A percentile compares a stretch with the other conserved stretches of the same genome.
Evolutionary conservation across 1,284 basidiomycete genomes (phyloP).

Genomic region (Sporisorium iseilematis-ciliati): DNA sequence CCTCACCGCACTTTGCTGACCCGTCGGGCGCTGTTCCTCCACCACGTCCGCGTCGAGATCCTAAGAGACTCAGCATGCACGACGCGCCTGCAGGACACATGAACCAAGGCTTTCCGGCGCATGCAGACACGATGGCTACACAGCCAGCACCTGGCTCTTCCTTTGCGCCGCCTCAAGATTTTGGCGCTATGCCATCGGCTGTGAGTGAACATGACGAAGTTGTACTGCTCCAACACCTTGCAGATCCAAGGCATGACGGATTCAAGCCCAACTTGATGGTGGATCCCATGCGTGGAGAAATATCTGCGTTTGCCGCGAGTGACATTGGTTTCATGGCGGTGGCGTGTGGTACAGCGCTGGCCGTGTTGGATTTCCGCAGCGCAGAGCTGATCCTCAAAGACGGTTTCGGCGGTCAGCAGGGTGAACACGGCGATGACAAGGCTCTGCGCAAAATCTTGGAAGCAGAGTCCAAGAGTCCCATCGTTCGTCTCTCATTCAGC

Average conservation of each 20-base stretch:
- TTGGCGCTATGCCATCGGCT: neutral
- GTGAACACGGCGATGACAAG: constrained; percentile 24
- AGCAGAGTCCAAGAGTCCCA: constrained; percentile 54
- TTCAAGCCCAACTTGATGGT: constrained; percentile 65
- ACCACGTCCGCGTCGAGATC: constrained; percentile 50
- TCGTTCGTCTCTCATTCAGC: constrained; percentile 52
- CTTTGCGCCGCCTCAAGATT: constrained; percentile 1
- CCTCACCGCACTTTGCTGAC: neutral
- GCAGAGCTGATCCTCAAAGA: constrained; percentile 62
- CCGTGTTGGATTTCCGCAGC: constrained; percentile 58
- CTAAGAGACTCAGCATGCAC: constrained; percentile 31
- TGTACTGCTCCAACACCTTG: constrained; percentile 40
- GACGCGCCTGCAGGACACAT: neutral
- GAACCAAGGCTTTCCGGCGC: neutral
- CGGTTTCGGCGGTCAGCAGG: constrained; percentile 51
- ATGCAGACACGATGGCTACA: neutral
- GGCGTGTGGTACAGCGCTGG: constrained; percentile 60
- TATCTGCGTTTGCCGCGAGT: constrained; percentile 49
- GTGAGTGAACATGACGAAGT: constrained; percentile 31
- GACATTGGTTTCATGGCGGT: constrained; percentile 64
- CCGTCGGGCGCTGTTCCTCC: constrained; percentile 13
- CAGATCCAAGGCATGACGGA: constrained; percentile 46
- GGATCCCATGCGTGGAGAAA: constrained; percentile 55
- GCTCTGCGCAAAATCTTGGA: constrained; percentile 46
- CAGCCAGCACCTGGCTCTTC: neutral